Base-by-base conservation (phyloP, 441 rosid genomes). In the Aquilaria agallochum region DNA sequence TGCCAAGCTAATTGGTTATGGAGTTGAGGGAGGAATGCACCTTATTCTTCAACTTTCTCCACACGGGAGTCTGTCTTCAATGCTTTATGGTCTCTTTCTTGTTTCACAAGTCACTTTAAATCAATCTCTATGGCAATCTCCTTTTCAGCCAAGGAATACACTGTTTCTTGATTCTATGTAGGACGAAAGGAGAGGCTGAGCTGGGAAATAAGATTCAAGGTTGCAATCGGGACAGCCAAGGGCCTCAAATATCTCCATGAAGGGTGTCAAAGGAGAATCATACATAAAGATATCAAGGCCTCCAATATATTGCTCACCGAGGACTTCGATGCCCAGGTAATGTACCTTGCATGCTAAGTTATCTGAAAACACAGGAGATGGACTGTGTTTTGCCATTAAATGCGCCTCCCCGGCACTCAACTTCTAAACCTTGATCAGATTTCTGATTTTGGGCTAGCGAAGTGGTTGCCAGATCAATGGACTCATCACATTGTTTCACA, bases 1-100 rank as follows among this genome's bases (percentile, higher is more conserved):
- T 56, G 98, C 98, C 57, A 89, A 83, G 71, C 67, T 89, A 53
- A 86, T 94, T 52, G 98, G 97, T 1, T 89, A 90, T 57, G 88
- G 98, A 27, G 93, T 94, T 52, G 98, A 90, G 74, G 97, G 95
- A 67, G 98, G 97, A 48, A 89, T 94, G 98, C 89, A 90, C 72
- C 89, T 90, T 68, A 90, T 90, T 71, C 95, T 90, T 74, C 81
- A 89, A 60, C 73, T 90, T 56, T 94, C 98, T 62, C 92, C 91
- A 63, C 82, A 85, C 58, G 98, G 98, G 40, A 89, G 96, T 80
- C 79, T 94, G 3, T 87, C 96, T 15, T 87, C 96, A 59, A 68
- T 90, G 50, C 93, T 94, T 66, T 86, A 94, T 50, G 96, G 98
- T 90, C 50, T 34, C 76, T 53, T 64, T 32, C 58, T 58, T 32